Base-by-base conservation (phyloP, 768 basidiomycete species). In the Mycena rebaudengoi region DNA sequence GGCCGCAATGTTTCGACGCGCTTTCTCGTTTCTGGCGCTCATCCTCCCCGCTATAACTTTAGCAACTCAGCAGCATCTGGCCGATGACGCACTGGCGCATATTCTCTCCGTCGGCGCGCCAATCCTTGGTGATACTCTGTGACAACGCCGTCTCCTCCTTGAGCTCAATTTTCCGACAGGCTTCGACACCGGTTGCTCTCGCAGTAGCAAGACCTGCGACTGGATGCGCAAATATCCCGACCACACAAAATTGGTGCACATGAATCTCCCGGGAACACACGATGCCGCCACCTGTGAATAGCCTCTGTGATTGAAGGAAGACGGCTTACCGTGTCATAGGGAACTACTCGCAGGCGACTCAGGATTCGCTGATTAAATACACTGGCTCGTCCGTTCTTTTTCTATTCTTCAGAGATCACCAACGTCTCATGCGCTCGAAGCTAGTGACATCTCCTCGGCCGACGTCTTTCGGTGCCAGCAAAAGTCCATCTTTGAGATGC, bases 241-340 rank as follows among this genome's bases (percentile, higher is more conserved):
- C 56, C 37, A 57, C n/a, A 76, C 73, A 5, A 56, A 62, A 43
- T 41, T 76, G 25, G 65, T 69, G 23, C 56, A 63, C 30, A 70
- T 75, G 66, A 75, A 71, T 45, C 55, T 76, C 16, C 75, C 75
- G 4, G 75, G 75, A 12, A 75, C 73, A 0, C 75, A 76, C 60
- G 75, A 76, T 66, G 66, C 73, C 2, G 53, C 67, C 25, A 73
- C 75, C 5, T 71, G 69, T 69, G 25, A 18, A n/a, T n/a, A n/a
- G n/a, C n/a, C n/a, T n/a, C n/a, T n/a, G n/a, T n/a, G n/a, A n/a
- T n/a, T n/a, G n/a, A n/a, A n/a, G n/a, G n/a, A n/a, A n/a, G n/a
- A n/a, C n/a, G n/a, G n/a, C n/a, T n/a, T n/a, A n/a, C n/a, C n/a
- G n/a, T n/a, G n/a, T n/a, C n/a, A n/a, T 43, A 71, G 70, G 71